Conservation (phyloP, 2,329 filamentous ascomycete genomes). For the Stagonosporopsis chrysanthemi region DNA sequence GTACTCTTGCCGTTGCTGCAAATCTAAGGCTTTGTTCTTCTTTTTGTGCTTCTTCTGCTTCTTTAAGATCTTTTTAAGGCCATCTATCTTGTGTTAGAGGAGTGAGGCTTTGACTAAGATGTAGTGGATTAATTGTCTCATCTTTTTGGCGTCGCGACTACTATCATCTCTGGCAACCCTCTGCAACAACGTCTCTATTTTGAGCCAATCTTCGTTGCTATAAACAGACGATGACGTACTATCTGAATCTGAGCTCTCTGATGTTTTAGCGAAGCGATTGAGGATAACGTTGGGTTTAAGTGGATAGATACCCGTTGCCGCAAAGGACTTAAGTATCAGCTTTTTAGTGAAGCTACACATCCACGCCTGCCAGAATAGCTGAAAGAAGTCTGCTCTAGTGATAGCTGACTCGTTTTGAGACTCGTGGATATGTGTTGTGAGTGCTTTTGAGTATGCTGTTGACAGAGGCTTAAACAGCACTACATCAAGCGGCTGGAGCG, state of each 20-base stretch:
- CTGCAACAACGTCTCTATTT: background rate
- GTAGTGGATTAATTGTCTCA: background rate
- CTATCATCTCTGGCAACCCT: background rate
- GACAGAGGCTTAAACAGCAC: too few relatives aligned
- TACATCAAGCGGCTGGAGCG: too few relatives aligned
- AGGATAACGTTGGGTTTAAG: background rate
- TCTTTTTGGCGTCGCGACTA: background rate
- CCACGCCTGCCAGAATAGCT: too few relatives aligned
- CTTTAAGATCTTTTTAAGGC: background rate
- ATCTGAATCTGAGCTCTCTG: background rate
- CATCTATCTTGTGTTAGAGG: conserved; percentile 1
- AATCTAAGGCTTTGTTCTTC: background rate
- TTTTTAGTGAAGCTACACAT: too few relatives aligned
- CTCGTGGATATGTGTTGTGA: too few relatives aligned
- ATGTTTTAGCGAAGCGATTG: background rate
- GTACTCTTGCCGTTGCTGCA: background rate
- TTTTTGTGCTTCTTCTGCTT: background rate
- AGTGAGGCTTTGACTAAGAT: background rate
- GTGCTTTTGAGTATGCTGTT: too few relatives aligned
- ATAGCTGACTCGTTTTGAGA: too few relatives aligned
- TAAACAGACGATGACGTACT: background rate
- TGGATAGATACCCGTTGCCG: too few relatives aligned
- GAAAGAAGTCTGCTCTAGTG: too few relatives aligned
- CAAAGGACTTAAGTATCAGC: too few relatives aligned
- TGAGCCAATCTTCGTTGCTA: background rate